Conservation (phyloP, 495 filamentous ascomycete species). For the Pyrenula massariospora region DNA sequence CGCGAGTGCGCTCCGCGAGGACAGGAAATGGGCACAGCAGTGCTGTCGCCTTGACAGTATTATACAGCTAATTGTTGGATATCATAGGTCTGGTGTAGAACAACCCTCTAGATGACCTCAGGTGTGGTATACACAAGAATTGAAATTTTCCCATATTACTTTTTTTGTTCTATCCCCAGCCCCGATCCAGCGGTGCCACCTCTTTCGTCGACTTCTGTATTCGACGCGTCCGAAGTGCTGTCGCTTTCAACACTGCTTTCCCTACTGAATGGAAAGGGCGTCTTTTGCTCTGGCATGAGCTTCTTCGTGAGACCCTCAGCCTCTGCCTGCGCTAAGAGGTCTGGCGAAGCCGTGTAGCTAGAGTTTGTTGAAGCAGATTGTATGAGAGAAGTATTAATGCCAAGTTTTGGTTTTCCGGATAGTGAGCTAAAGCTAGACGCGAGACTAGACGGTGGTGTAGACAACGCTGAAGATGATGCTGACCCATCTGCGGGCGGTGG, state of each 20-base stretch:
- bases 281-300: background rate
- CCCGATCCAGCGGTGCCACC: background rate
- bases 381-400: background rate
- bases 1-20: too few relatives aligned
- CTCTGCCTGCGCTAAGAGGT: background rate
- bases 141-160: background rate
- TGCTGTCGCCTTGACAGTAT: too few relatives aligned
- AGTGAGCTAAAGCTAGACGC: background rate
- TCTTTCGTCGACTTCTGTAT: background rate
- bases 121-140: background rate
- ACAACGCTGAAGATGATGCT: constrained; percentile 44
- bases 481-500: constrained; percentile 59
- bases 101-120: background rate
- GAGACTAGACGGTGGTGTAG: background rate
- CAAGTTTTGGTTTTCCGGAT: background rate
- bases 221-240: background rate
- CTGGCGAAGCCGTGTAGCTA: background rate
- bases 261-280: background rate
- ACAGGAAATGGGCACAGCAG: too few relatives aligned
- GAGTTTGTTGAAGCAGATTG: background rate
- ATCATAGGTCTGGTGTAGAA: too few relatives aligned
- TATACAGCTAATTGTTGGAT: too few relatives aligned
- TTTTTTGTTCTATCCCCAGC: background rate
- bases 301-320: background rate
- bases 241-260: background rate